Base-by-base conservation (phyloP, 805 yeast genomes). In the Myxozyma lipomycoides region DNA sequence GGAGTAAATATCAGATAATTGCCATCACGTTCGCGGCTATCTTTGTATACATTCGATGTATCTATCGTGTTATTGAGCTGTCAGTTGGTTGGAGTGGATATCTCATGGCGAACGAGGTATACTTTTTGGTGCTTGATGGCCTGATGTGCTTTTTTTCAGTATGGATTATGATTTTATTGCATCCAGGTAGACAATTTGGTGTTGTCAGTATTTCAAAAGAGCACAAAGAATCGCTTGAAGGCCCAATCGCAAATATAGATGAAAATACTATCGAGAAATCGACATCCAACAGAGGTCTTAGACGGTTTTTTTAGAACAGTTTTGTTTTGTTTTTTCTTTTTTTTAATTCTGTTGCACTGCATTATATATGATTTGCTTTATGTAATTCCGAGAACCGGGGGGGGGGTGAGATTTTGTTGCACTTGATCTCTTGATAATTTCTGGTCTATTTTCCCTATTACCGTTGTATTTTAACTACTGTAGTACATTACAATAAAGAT, bases 21-120 rank as follows among this genome's bases (percentile, higher is more conserved):
- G 41, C 40, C 4, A 37, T 21, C 9, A 23, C 41, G 5, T 12
- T 52, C 23, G 46, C 52, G 6, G 52, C 49, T 2, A 15, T 78
- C 1, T 72, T 78, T 32, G 74, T 85, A 12, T 84, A 75, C 58
- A 69, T 78, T 28, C 76, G 95, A 63, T 83, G 88, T 58, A 70
- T 81, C 30, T 85, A 84, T 66, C 76, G 93, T 64, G 74, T 84
- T 32, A 72, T 77, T 35, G 93, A 85, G 66, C 68, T 85, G 51
- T 65, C 78, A 1, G 75, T 78, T 59, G 86, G 86, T 6, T 83
- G 86, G 81, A 48, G 61, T 7, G 87, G 90, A 1, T 71, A 64
- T 47, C 68, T 85, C 60, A 82, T 83, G 42, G 70, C 74, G 1
- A 76, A 74, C 46, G 85, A 81, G 59, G 64, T 68, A 42, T 78